Conservation (phyloP, 106 monocot species). For the Iris macrosiphon region DNA sequence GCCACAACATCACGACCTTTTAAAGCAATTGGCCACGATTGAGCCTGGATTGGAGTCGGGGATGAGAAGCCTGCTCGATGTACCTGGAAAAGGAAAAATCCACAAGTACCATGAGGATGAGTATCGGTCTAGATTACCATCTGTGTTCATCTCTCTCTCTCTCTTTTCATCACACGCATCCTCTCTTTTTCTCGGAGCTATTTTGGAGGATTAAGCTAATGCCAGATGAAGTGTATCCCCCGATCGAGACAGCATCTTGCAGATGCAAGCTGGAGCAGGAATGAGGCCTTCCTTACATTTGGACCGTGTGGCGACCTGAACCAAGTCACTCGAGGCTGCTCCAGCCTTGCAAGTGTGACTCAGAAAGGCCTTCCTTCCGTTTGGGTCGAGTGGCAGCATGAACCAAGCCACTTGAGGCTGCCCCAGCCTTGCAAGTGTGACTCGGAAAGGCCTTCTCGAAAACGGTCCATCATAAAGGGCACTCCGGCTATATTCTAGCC, state of each 20-base stretch:
- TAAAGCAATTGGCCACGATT: conserved; percentile 93
- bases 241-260: conserved; percentile 16
- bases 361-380: conserved; percentile 19
- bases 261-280: conserved; percentile 21
- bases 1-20: conserved; percentile 77
- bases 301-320: conserved; percentile 22
- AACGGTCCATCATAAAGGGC: conserved; percentile 49
- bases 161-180: neutral
- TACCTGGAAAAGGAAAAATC: conserved; percentile 54
- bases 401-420: conserved; percentile 20
- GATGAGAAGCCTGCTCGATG: conserved; percentile 73
- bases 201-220: conserved; percentile 21
- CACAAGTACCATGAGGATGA: conserved; percentile 14
- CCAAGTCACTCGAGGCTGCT: conserved; percentile 20
- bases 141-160: neutral
- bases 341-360: conserved; percentile 25
- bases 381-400: conserved; percentile 23
- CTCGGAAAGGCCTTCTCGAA: conserved; percentile 44
- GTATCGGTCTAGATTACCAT: conserved; percentile 6
- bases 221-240: conserved; percentile 26
- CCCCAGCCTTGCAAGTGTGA: conserved; percentile 24
- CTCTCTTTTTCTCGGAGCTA: conserved; percentile 9
- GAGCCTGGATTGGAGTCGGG: conserved; percentile 95
- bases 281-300: conserved; percentile 23
- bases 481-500: conserved; percentile 47